Base-by-base conservation (phyloP, 202 grass and related monocot species). In the Digitaria exilis region DNA sequence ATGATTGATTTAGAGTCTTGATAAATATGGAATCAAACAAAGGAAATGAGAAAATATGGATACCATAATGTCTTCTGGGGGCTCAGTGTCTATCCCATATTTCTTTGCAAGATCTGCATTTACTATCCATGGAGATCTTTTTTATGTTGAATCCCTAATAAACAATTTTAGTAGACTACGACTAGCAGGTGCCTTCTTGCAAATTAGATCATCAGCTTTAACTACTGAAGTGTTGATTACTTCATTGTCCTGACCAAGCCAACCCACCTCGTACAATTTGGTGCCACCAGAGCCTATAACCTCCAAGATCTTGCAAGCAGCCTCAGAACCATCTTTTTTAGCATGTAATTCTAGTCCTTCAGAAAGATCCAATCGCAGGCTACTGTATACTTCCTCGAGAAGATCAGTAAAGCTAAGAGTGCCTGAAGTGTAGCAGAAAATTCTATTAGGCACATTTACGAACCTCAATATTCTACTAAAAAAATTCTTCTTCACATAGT, bases 291-390 rank as follows among this genome's bases (percentile, higher is more conserved):
- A 82, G 43, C 74, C 54, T 82, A 90, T 75, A 80, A 90, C 65
- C 63, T 95, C 91, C 73, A 98, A 65, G 73, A 98, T 91, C 88
- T 91, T 98, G 82, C 92, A 98, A 69, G 88, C 73, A 77, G 51
- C 56, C 35, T 85, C 70, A 49, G 82, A 91, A 72, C 87, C 82
- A 72, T 93, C 87, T 69, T 90, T 91, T 88, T 70, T 93, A 54
- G 84, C 82, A 84, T 91, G 87, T 62, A 93, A 80, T 88, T 98
- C 82, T 88, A 90, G 76, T 63, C 95, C 92, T 93, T 98, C 92
- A 91, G 82, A 98, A 49, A 71, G 8, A 73, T 84, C 57, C 51
- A 87, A 81, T 62, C 90, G 76, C 73, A 93, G 87, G 55, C 66
- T 88, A 58, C 48, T 19, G 73, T 94, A 93, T 74, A 95, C 76